Conservation (phyloP, 106 monocot species). For the Acorus gramineus region DNA sequence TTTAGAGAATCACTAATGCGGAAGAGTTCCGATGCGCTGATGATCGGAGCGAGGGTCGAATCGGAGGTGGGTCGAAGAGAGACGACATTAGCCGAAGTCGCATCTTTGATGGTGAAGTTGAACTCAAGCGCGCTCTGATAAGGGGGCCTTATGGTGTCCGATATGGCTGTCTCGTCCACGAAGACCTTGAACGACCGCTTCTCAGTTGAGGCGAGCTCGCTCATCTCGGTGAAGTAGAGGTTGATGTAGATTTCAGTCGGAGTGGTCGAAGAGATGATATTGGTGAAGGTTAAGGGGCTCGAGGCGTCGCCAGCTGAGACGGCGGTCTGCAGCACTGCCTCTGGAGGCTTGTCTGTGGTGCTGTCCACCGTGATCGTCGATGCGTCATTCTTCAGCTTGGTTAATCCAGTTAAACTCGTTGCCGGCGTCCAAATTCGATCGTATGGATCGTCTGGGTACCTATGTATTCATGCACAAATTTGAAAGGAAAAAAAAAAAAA, state of each 20-base stretch:
- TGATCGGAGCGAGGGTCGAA: too few relatives aligned
- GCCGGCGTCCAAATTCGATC: constrained; percentile 2
- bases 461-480: not conserved
- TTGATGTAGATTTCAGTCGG: not conserved
- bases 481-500: not conserved
- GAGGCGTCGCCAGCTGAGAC: not conserved
- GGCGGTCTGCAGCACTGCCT: not conserved
- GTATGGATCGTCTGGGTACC: constrained; percentile 3
- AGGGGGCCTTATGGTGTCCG: not conserved
- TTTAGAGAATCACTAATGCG: too few relatives aligned
- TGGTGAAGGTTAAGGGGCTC: not conserved
- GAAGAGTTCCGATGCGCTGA: too few relatives aligned
- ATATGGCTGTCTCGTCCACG: not conserved
- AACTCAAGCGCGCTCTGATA: not conserved
- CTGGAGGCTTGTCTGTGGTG: not conserved
- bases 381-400: not conserved
- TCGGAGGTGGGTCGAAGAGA: too few relatives aligned
- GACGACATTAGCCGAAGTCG: not conserved
- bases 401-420: not conserved
- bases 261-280: not conserved
- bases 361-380: not conserved
- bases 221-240: constrained; percentile 2
- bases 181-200: not conserved
- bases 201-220: not conserved
- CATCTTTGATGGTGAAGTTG: not conserved